Base-by-base conservation (phyloP, 2,329 filamentous ascomycete species). In the Nigrospora sphaerica region DNA sequence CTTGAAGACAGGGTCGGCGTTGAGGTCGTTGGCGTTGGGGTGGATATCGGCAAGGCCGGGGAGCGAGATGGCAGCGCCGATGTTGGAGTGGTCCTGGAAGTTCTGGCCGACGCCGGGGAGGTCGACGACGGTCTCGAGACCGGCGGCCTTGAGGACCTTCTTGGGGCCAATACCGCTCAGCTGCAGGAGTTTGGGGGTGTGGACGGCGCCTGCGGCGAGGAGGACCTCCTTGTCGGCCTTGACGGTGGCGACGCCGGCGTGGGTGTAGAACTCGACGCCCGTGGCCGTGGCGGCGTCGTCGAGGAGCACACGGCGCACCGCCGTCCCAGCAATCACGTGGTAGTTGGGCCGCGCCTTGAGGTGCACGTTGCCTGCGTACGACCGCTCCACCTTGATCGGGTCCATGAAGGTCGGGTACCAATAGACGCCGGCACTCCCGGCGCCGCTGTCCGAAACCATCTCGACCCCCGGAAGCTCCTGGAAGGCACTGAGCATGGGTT, bases 81-180 rank as follows among this genome's bases (percentile, higher is more conserved):
- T 54, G 18, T 46, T 52, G 32, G 57, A 55, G 16, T 77, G 72
- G 50, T 76, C 73, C 49, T 75, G 72, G 47, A 75, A 70, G 49
- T 74, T 71, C 43, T 70, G 63, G 5, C 73, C 73, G 4, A 77
- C 73, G 3, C 69, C 68, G 5, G 69, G 66, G 14, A 74, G 61
- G 41, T 73, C 64, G 33, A 73, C 61, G 6, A 68, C 47, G 2
- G 61, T 59, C 9, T 65, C 58, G 28, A 77, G 68, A 2, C 67
- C 69, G 7, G 66, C 65, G 11, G 60, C 57, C n/a, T 64, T 52
- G 3, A 80, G 67, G 13, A 77, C 56, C 17, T 63, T 58, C 9
- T 59, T 61, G 12, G 69, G 65, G 12, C 67, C 67, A 18, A 70
- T 57, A 6, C 66, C 66, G 39, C 64, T 68, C 14, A 60, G 58